A percentile compares a stretch with the other conserved stretches of the same genome.
Evolutionary conservation across 2,329 filamentous ascomycete species (phyloP).

Genomic region (Dactylonectria estremocensis): DNA sequence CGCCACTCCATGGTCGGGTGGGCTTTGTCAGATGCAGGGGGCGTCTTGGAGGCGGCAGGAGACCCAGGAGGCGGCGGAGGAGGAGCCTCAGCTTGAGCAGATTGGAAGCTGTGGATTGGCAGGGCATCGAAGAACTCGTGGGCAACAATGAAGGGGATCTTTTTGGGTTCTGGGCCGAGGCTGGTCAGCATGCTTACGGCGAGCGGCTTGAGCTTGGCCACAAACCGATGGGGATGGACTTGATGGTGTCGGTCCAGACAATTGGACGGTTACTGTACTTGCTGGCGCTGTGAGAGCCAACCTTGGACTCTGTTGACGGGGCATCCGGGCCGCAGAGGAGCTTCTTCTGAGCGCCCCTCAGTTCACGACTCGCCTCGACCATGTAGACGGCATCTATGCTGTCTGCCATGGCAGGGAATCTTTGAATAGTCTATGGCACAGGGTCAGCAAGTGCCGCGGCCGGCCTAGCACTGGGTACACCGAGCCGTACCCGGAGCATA

Average conservation of each 20-base stretch:
- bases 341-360: conserved; percentile 83
- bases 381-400: conserved; percentile 92
- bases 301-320: conserved; percentile 77
- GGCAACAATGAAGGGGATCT: conserved; percentile 92
- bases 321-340: conserved; percentile 83
- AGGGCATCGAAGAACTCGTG: conserved; percentile 99
- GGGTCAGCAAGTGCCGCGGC: conserved; percentile 8
- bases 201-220: neutral
- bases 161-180: conserved; percentile 67
- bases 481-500: conserved; percentile 82
- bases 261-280: conserved; percentile 84
- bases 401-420: conserved; percentile 83
- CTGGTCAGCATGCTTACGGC: conserved; percentile 8
- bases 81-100: conserved; percentile 64
- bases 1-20: conserved; percentile 77
- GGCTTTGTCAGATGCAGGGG: conserved; percentile 57
- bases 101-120: conserved; percentile 95
- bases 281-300: conserved; percentile 81
- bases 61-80: conserved; percentile 48
- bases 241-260: conserved; percentile 91
- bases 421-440: conserved; percentile 79
- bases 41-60: conserved; percentile 54
- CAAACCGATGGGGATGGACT: conserved; percentile 81
- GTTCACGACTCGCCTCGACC: conserved; percentile 89
- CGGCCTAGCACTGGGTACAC: neutral